phyloP scores from a whole-genome alignment of 1,284 basidiomycete species.

The Phylloboletellus chloephorus region DNA sequence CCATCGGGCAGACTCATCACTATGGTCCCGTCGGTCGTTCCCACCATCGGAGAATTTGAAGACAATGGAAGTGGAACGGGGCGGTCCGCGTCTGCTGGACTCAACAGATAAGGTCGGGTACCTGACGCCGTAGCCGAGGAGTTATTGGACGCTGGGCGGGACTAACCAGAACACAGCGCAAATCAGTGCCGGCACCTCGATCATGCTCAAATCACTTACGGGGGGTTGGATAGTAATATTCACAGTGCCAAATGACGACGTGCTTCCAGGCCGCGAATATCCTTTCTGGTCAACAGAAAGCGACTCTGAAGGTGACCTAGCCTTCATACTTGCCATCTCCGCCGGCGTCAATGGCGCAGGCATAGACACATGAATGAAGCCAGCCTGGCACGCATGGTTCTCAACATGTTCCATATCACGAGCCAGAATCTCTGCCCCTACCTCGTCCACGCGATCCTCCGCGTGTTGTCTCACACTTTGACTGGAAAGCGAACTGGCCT shows the following conservation, averaged over 20 bases:
- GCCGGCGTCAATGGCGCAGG: slow-evolving; percentile 24
- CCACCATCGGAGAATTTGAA: slow-evolving; percentile 4
- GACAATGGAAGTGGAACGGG: slow-evolving; percentile 29
- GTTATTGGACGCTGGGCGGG: slow-evolving; percentile 28
- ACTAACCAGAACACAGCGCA: slow-evolving; percentile 14
- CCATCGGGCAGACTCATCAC: slow-evolving; percentile 24
- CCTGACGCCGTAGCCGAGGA: slow-evolving; percentile 25
- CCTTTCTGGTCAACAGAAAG: slow-evolving; percentile 23
- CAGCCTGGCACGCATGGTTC: slow-evolving; percentile 17
- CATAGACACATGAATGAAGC: slow-evolving; percentile 34
- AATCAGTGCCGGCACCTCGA: slow-evolving; percentile 3
- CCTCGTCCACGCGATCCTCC: slow-evolving; percentile 32
- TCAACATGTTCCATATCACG: slow-evolving; percentile 6
- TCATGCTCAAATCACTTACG: slow-evolving; percentile 16
- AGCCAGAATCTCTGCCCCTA: slow-evolving; percentile 11
- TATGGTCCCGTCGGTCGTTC: slow-evolving; percentile 12
- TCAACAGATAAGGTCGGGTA: slow-evolving; percentile 25
- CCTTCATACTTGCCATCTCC: slow-evolving; percentile 23
- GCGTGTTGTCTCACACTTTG: slow-evolving; percentile 8
- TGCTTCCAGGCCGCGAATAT: slow-evolving; percentile 23
- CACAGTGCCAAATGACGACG: slow-evolving; percentile 31
- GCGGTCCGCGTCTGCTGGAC: slow-evolving; percentile 31
- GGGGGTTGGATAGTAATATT: slow-evolving; percentile 32
- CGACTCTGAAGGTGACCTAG: slow-evolving; percentile 15
- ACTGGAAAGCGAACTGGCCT: slow-evolving; percentile 18